Evolutionary conservation across 257 asterid genomes (phyloP).

Genomic region (Rehmannia glutinosa): DNA sequence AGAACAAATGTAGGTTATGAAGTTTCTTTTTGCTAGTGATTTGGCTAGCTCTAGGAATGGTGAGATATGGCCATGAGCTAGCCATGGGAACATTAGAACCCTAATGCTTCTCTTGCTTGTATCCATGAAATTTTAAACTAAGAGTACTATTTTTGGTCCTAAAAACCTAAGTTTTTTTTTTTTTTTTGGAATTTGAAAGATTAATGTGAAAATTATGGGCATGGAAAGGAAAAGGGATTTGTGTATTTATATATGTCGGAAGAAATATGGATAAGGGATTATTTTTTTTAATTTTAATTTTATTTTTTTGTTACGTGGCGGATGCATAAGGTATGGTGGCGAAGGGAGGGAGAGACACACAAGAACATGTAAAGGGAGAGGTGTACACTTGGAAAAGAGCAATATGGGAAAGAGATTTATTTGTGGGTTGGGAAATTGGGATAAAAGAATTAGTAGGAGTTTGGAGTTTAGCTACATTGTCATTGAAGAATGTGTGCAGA

Average conservation of each 20-base stretch:
- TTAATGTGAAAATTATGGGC: background rate
- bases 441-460: too few relatives aligned
- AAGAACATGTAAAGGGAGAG: background rate
- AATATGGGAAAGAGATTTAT: too few relatives aligned
- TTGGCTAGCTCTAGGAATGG: slow-evolving; percentile 64
- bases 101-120: slow-evolving; percentile 37
- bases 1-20: slow-evolving; percentile 45
- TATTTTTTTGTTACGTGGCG: slow-evolving; percentile 1
- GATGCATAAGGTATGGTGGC: background rate
- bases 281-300: background rate
- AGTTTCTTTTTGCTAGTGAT: slow-evolving; percentile 42
- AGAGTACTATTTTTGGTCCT: background rate
- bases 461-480: too few relatives aligned
- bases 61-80: slow-evolving; percentile 64
- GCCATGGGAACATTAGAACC: slow-evolving; percentile 71
- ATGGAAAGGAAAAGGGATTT: background rate
- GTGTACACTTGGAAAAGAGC: background rate
- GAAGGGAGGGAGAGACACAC: slow-evolving; percentile 5
- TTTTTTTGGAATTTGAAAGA: background rate
- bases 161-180: background rate
- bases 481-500: too few relatives aligned
- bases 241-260: background rate
- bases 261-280: too few relatives aligned
- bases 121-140: slow-evolving; percentile 27
- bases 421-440: too few relatives aligned